phyloP scores from a whole-genome alignment of 179 eudicot species.

The Camellia oleifera region DNA sequence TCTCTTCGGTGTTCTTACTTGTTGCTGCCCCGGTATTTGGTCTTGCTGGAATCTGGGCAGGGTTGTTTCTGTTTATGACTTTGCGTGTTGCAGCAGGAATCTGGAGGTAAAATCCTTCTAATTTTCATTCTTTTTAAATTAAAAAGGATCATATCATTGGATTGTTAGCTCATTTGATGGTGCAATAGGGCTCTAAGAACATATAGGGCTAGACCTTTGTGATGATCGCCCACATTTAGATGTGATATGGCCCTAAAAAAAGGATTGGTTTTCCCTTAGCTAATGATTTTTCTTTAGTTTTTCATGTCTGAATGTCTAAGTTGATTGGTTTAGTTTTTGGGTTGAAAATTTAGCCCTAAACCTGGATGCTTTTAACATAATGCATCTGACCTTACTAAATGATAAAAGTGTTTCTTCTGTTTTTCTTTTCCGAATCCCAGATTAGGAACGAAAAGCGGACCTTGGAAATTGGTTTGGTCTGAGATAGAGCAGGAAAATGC shows the following conservation, averaged over 20 bases:
- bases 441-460: conserved; percentile 66
- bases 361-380: neutral
- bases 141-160: neutral
- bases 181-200: neutral
- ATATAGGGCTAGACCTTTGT: neutral
- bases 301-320: neutral
- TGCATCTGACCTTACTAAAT: neutral
- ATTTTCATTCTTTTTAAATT: neutral
- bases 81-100: conserved; percentile 84
- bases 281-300: neutral
- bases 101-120: conserved; percentile 53
- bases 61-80: conserved; percentile 81
- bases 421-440: conserved; percentile 28
- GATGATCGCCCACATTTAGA: conserved; percentile 2
- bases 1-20: conserved; percentile 65
- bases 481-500: conserved; percentile 35
- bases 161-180: neutral
- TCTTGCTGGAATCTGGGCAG: conserved; percentile 81
- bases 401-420: neutral
- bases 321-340: neutral
- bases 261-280: neutral
- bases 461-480: conserved; percentile 71
- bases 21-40: conserved; percentile 65
- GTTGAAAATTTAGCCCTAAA: neutral
- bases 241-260: neutral